Evolutionary conservation across 345 rosid genomes (phyloP), one percentile per base, ranked within the genome.

Genomic region (Populus euphratica): DNA sequence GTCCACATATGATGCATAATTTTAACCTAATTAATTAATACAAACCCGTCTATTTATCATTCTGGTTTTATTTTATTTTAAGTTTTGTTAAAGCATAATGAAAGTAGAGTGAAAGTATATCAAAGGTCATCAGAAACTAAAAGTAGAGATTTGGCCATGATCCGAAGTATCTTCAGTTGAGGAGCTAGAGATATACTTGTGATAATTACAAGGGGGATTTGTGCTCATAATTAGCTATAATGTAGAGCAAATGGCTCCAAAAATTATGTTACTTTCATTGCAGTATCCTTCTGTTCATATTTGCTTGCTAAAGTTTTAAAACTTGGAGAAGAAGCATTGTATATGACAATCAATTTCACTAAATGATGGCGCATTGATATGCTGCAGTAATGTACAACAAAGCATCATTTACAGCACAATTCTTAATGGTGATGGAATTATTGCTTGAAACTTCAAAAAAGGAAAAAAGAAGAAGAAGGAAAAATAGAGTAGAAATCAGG

Each of bases 161-260:
- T 47, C 17, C 18, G 3, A 47, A 47, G 50, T 41, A 41, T 41
- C 44, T 41, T 41, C 13, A 41, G 13, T 41, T 12, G 3, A 41
- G 50, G 5, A 43, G 12, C 47, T 43, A 43, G 47, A 43, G 13
- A 69, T 36, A 17, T 64, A 50, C n/a, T 14, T 49, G 31, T 38
- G 39, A 41, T 66, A 75, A 75, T 75, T 75, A 52, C 27, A 20
- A 33, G 47, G 16, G 59, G 62, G 50, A 20, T 64, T 65, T 44
- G 31, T 33, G 44, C 4, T 38, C 71, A 75, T 47, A 64, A 75
- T 75, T 69, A 62, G 72, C 54, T 8, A 69, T 76, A 47, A 68
- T 56, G 5, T 35, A 25, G 12, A n/a, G 18, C 47, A 76, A 9
- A 31, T 68, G 21, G 36, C 47, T 69, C 56, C 63, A 75, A 74